Base-by-base conservation (phyloP, 2,329 filamentous ascomycete species). In the Xylaria sp. region DNA sequence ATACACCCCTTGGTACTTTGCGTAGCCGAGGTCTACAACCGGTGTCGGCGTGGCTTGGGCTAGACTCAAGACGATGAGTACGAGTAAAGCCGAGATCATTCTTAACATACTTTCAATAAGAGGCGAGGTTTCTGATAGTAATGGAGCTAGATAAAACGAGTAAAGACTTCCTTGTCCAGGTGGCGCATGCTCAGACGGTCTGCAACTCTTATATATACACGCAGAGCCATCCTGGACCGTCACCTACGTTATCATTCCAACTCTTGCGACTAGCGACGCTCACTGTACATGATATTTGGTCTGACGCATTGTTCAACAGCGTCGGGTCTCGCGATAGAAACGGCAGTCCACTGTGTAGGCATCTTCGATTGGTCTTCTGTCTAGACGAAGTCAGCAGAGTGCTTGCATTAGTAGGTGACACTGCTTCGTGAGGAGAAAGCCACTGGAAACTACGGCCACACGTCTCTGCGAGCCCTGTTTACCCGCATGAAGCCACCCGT, bases 11-110 rank as follows among this genome's bases (percentile, higher is more conserved):
- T 82, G 75, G 69, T 87, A 87, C 23, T 77, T 76, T 9, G 79
- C 79, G 66, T 87, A 87, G 9, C 80, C 84, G 0, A 86, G 73
- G 70, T 86, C 80, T 25, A 85, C 82, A 23, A 73, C 48, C 4
- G 74, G 75, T 20, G 74, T 56, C 18, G 70, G 69, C 15, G 71
- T 66, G 46, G 62, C 25, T 41, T 56, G 59, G 57, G 50, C 54
- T 57, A 67, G 39, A 64, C 63, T 39, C 18, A 68, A 52, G 39
- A 58, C 51, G 7, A 61, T 32, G 28, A 66, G 41, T 37, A 56
- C 10, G 25, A 34, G 10, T 18, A 72, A 18, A 12, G 41, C 56
- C 55, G 18, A 41, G 37, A 72, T 48, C 50, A 44, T 66, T 28
- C 46, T 44, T 25, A 61, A 15, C 70, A 72, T 70, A n/a, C 2